Conservation (phyloP, 1,139 yeast genomes). For the Spathaspora sp. region DNA sequence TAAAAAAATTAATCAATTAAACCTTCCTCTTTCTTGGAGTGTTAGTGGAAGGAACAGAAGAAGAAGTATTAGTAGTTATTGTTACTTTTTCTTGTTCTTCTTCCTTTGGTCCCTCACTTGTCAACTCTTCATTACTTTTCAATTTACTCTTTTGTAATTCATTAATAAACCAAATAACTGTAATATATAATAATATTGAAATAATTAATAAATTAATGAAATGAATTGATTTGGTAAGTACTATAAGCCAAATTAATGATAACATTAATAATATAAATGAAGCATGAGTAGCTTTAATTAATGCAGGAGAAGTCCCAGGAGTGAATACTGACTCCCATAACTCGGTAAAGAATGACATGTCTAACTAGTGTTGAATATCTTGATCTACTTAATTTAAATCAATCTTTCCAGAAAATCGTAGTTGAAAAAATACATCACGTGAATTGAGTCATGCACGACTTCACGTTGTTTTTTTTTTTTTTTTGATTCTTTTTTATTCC, state of each 20-base stretch:
- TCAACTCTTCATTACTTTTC: constrained; percentile 21
- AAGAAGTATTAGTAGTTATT: neutral
- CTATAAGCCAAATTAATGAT: constrained; percentile 58
- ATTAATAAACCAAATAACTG: constrained; percentile 82
- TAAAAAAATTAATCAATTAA: neutral
- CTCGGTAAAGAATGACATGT: constrained; percentile 54
- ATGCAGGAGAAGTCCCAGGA: constrained; percentile 93
- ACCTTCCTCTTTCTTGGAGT: constrained; percentile 13
- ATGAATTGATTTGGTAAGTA: constrained; percentile 69
- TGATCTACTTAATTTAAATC: neutral
- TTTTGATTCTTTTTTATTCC: neutral
- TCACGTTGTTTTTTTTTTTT: constrained; percentile 2
- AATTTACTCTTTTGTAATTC: constrained; percentile 61
- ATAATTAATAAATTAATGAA: constrained; percentile 71
- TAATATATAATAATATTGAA: constrained; percentile 69
- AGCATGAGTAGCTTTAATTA: constrained; percentile 60
- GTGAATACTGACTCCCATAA: constrained; percentile 90
- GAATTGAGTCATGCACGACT: constrained; percentile 3
- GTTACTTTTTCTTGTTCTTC: constrained; percentile 10
- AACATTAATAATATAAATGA: constrained; percentile 32
- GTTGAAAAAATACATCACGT: neutral
- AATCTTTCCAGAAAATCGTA: neutral
- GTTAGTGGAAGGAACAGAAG: constrained; percentile 3
- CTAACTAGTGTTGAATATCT: constrained; percentile 9
- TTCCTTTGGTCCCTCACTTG: constrained; percentile 10